Base-by-base conservation (phyloP, 129 eudicot genomes). In the Gnaphalium uliginosum region DNA sequence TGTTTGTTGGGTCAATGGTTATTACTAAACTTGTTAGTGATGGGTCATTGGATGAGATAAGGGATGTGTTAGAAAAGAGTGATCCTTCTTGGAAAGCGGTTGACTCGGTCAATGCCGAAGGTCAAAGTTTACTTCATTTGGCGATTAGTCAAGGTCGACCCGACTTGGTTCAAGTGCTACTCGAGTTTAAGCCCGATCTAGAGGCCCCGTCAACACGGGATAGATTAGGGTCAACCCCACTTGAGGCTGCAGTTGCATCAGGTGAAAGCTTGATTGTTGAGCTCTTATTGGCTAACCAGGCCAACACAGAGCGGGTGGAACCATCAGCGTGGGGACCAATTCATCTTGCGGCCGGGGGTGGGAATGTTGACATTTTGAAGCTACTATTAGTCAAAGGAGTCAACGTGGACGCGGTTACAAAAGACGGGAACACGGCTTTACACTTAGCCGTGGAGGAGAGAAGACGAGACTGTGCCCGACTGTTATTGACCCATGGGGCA, bases 401-500 rank as follows among this genome's bases (percentile, higher is more conserved):
- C 10, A 67, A 85, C 18, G 82, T 86, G 10, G 82, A 90, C 1
- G 76, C 84, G 4, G 79, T 87, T 3, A 87, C 93, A 0, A 88
- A 87, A 76, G 96, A 90, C 27, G 93, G 91, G 11, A 84, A 83
- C 83, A 81, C 89, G 1, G 89, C 93, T n/a, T 57, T 90, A 21
- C 96, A 90, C 82, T 35, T 84, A 24, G 93, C 93, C 5, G 96
- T 90, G 21, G 93, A 81, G 76, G 89, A 88, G 46, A 76, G 91
- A 33, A 71, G 87, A 63, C 71, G 83, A 30, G 93, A 90, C 56
- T 87, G 93, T 22, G 90, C 78, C 3, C 74, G 85, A 35, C 65
- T 90, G 1, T 74, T 90, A 19, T 39, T 90, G 6, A 76, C 85
- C 1, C 61, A 56, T 46, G 83, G 82, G 0, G 96, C 89, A n/a